Conservation (phyloP, 1,284 basidiomycete genomes). For the Crepidotus sp. region DNA sequence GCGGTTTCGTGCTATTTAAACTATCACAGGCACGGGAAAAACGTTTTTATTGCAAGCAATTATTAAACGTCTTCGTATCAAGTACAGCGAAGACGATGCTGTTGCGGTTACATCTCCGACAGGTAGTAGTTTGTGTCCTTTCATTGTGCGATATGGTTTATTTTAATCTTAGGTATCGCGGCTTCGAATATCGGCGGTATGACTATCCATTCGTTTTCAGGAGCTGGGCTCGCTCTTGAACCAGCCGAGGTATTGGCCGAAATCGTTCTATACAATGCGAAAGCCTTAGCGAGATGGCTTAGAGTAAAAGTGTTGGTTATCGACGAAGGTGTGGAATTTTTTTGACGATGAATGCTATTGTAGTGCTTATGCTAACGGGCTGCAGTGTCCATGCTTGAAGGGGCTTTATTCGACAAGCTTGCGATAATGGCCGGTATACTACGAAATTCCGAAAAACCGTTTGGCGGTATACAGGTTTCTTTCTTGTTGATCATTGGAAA, state of each 20-base stretch:
- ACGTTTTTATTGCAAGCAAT: conserved; percentile 68
- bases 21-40: conserved; percentile 70
- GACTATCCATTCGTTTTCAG: conserved; percentile 90
- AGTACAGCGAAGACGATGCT: conserved; percentile 36
- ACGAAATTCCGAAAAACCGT: conserved; percentile 61
- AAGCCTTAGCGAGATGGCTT: conserved; percentile 61
- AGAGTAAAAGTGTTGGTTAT: conserved; percentile 80
- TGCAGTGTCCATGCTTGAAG: conserved; percentile 95
- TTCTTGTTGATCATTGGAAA: neutral
- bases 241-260: conserved; percentile 50
- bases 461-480: conserved; percentile 89
- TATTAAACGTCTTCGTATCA: conserved; percentile 39
- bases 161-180: conserved; percentile 61
- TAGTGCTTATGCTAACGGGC: conserved; percentile 3
- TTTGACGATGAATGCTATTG: too few species aligned
- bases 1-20: too few species aligned
- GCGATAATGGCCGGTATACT: conserved; percentile 50
- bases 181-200: conserved; percentile 91
- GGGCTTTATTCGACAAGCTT: conserved; percentile 85
- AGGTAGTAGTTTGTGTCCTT: conserved; percentile 35
- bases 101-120: conserved; percentile 94
- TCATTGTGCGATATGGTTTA: neutral
- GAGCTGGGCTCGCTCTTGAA: conserved; percentile 81
- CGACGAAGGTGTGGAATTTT: conserved; percentile 68
- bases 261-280: conserved; percentile 68